Conservation (phyloP, 1,139 yeast genomes). For the Groenewaldozyma sp. region DNA sequence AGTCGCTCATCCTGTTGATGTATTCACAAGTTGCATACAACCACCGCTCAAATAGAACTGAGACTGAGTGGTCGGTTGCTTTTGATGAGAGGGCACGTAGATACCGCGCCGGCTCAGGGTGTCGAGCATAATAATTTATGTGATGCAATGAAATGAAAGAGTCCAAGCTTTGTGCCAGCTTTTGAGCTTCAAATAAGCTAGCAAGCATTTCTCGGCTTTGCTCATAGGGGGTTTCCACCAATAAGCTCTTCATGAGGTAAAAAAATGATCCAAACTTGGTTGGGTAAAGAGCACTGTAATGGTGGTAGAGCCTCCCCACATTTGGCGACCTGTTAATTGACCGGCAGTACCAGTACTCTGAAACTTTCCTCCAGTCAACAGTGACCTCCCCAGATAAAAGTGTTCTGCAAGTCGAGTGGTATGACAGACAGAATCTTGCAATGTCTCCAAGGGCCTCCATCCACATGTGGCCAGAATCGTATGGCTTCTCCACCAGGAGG, state of each 20-base stretch:
- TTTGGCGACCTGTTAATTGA: constrained; percentile 25
- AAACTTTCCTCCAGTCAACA: constrained; percentile 25
- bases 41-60: not conserved
- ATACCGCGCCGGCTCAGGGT: not conserved
- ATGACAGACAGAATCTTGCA: constrained; percentile 24
- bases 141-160: constrained; percentile 18
- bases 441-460: constrained; percentile 29
- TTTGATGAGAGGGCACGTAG: not conserved
- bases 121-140: constrained; percentile 9
- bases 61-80: not conserved
- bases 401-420: constrained; percentile 4
- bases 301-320: constrained; percentile 27
- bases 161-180: constrained; percentile 11
- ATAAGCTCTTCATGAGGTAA: constrained; percentile 25
- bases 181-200: constrained; percentile 16
- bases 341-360: constrained; percentile 27
- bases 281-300: constrained; percentile 9
- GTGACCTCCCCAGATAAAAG: constrained; percentile 11
- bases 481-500: constrained; percentile 26
- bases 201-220: constrained; percentile 18
- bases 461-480: constrained; percentile 26
- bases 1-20: not conserved
- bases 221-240: constrained; percentile 20
- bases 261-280: constrained; percentile 24
- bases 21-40: not conserved